phyloP scores from a whole-genome alignment of 805 yeast genomes.

The Wickerhamomyces hampshirensis region DNA sequence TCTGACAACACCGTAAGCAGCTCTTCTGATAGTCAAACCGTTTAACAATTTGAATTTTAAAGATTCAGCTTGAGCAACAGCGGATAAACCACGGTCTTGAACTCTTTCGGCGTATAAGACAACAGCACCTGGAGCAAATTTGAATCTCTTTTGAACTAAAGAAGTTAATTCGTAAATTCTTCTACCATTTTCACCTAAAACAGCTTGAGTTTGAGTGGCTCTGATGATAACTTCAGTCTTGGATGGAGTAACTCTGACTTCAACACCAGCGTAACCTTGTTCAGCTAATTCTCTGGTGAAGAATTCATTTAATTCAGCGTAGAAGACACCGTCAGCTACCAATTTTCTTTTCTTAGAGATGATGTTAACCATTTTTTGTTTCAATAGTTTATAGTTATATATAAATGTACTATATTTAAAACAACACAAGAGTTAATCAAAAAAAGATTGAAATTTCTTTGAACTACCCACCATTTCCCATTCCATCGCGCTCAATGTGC shows the following conservation, averaged over 20 bases:
- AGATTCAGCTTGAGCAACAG: conserved; percentile 99
- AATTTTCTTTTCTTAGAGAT: conserved; percentile 98
- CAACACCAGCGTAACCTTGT: conserved; percentile 99
- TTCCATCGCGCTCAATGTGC: background rate
- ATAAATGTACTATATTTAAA: too few species aligned
- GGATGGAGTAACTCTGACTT: conserved; percentile 97
- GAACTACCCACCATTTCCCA: too few species aligned
- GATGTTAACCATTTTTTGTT: conserved; percentile 29
- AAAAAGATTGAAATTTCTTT: too few species aligned
- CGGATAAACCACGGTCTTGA: conserved; percentile 98
- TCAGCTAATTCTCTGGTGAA: conserved; percentile 99
- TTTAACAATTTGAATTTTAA: conserved; percentile 95
- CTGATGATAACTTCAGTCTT: conserved; percentile 98
- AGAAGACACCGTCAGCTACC: conserved; percentile 99
- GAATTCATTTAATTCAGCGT: conserved; percentile 99
- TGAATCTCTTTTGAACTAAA: conserved; percentile 98
- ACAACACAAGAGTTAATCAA: too few species aligned
- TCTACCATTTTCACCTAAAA: conserved; percentile 99
- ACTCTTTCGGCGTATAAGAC: conserved; percentile 98
- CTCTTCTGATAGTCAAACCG: conserved; percentile 99
- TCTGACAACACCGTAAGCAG: conserved; percentile 99
- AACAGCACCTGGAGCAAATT: conserved; percentile 87
- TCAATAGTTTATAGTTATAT: conserved; percentile 1
- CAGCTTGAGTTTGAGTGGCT: conserved; percentile 98
- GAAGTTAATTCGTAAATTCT: conserved; percentile 98